Evolutionary conservation across 1,284 basidiomycete species (phyloP), one percentile per base, ranked within the genome.

Genomic region (Marasmius fiardii): DNA sequence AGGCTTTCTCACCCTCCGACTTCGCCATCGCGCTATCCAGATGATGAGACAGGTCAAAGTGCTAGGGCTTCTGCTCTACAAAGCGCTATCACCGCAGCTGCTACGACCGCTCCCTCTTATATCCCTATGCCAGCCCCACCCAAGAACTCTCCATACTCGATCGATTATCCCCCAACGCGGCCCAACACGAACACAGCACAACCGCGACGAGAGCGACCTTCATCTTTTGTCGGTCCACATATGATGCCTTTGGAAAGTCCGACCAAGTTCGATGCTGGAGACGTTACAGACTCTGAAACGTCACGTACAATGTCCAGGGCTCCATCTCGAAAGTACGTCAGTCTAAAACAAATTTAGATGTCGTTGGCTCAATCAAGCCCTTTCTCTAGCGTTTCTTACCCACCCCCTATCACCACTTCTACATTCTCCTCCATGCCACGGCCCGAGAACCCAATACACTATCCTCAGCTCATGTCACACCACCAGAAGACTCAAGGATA

Each of bases 401-500:
- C 76, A 20, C 68, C 75, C 12, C 79, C 82, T 14, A 73, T 83
- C 47, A 86, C 83, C 1, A 86, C 84, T 4, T 31, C 28, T 31
- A 31, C 28, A 4, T 31, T 31, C 0, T 84, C 84, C 3, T 82
- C 83, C 14, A 78, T 81, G 2, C 70, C 80, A 4, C 80, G 83
- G 2, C 68, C 75, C 4, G 72, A 77, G 5, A 31, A 31, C 10
- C 62, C 68, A 35, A 74, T 84, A 54, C 71, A 74, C n/a, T 86
- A 86, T 61, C 85, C 84, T 0, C 72, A 78, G 18, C 74, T 86
- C 26, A 89, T 89, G 86, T 81, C 82, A 1, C 78, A 78, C 54
- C 86, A 90, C 60, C 86, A 90, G 67, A 78, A 80, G 59, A 76
- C 72, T 47, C 87, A 90, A 63, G 86, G 87, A 8, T 90, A 89